These are phyloP conservation scores for Macrophomina pseudophaseolina DNA, from an alignment of 2,329 filamentous ascomycete species.

Conservation along the genomic window DNA sequence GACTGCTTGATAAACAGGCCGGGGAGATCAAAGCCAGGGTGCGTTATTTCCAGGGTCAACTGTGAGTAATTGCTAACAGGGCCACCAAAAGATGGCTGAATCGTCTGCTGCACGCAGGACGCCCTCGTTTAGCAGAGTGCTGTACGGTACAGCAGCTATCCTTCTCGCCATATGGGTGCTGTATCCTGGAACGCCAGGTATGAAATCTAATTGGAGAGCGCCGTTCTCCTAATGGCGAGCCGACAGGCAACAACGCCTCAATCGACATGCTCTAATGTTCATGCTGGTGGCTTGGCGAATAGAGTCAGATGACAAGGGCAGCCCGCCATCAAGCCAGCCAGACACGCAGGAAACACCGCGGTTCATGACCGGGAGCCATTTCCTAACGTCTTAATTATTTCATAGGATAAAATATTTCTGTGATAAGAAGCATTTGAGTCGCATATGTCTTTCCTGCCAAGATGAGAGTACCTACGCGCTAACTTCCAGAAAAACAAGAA, in stretches of 20 bases:
- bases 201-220: not conserved
- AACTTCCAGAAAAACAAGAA: not conserved
- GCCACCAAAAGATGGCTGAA: not conserved
- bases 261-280: too few relatives aligned
- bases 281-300: too few relatives aligned
- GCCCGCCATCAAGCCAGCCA: too few relatives aligned
- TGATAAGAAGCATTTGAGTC: too few relatives aligned
- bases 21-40: conserved; percentile 7
- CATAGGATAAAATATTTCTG: too few relatives aligned
- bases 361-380: too few relatives aligned
- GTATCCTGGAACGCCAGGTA: not conserved
- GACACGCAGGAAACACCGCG: too few relatives aligned
- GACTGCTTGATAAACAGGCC: not conserved
- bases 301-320: too few relatives aligned
- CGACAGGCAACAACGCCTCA: too few relatives aligned
- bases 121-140: not conserved
- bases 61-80: not conserved
- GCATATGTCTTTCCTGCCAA: too few relatives aligned
- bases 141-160: conserved; percentile 7
- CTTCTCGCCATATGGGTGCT: conserved; percentile 20
- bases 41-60: not conserved
- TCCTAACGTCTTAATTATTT: too few relatives aligned
- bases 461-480: not conserved
- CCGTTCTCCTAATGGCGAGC: not conserved
- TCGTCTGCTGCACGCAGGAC: not conserved